phyloP scores from a whole-genome alignment of 176 grass and related monocot genomes.

The Chrysopogon serrulatus region DNA sequence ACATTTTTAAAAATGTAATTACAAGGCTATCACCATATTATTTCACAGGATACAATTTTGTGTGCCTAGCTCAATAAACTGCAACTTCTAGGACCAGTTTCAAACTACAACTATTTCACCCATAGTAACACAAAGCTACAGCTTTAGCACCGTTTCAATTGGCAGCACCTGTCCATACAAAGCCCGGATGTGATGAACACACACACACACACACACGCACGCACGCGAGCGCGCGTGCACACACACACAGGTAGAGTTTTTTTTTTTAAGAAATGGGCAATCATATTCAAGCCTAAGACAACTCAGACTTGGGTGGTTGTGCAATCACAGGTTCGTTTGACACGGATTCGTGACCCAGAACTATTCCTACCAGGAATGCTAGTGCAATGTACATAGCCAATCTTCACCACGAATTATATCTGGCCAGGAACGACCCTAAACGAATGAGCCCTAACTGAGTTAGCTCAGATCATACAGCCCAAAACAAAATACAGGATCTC shows the following conservation, averaged over 20 bases:
- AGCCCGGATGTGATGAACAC: not conserved
- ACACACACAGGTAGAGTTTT: no score
- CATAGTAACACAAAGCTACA: not conserved
- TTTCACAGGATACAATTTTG: not conserved
- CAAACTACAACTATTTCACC: not conserved
- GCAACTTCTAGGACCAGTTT: not conserved
- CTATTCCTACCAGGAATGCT: no score
- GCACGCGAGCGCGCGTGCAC: no score
- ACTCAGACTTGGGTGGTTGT: not conserved
- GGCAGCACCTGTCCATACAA: not conserved
- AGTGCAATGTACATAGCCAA: no score
- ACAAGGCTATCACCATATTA: not conserved
- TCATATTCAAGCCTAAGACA: not conserved
- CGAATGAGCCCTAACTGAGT: no score
- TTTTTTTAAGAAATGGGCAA: no score
- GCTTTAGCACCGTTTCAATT: not conserved
- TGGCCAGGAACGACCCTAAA: no score
- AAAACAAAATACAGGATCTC: not conserved
- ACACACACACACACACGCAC: no score
- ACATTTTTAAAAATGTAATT: not conserved
- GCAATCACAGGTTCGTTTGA: no score
- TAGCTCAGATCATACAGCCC: not conserved
- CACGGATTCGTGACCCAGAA: no score
- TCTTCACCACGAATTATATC: no score
- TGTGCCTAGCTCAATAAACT: not conserved